Evolutionary conservation across 257 asterid genomes (phyloP), one percentile per base, ranked within the genome.

Genomic region (Fraxinus quadrangulata): DNA sequence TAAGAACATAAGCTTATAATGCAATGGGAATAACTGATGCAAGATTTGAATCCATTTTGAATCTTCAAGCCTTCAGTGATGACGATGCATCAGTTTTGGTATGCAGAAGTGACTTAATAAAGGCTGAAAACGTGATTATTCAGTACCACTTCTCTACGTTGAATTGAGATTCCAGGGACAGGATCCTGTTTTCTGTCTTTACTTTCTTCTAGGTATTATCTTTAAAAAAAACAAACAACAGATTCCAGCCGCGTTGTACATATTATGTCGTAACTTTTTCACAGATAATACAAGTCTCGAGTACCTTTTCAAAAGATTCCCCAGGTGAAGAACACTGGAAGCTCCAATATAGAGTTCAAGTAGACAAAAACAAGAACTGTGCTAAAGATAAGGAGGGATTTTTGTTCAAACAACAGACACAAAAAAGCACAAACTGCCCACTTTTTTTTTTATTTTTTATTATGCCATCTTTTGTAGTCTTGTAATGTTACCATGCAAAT

Each of bases 391-490:
- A 61, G 30, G 14, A 21, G 28, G 28, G 19, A 51, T 51, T 51
- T 51, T 9, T 51, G 63, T 51, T 51, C 63, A 51, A 51, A 54
- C 11, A n/a, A 54, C 11, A 54, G 16, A 47, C 56, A 47, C 56
- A 2, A 14, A 49, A 54, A n/a, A 31, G 11, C 36, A 45, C 42
- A 79, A 16, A 19, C 54, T 59, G 59, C 51, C 36, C 6, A n/a
- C 47, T 63, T 23, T 23, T 77, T 37, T 0, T 40, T 71, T 28
- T 28, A 1, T 28, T 28, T 28, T 28, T 28, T 28, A 1, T 33
- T 72, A 80, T 83, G 80, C 87, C 54, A 61, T 23, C 0, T 39
- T 83, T 76, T 80, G 82, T 80, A 59, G 69, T 72, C 47, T 56
- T 33, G 71, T 31, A 30, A 66, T 14, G 70, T 26, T 39, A 23